A percentile compares a stretch with the other conserved stretches of the same genome.
These are phyloP conservation scores for Dysphania ambrosioides DNA, from an alignment of 148 eudicot species.

Conservation along the genomic window DNA sequence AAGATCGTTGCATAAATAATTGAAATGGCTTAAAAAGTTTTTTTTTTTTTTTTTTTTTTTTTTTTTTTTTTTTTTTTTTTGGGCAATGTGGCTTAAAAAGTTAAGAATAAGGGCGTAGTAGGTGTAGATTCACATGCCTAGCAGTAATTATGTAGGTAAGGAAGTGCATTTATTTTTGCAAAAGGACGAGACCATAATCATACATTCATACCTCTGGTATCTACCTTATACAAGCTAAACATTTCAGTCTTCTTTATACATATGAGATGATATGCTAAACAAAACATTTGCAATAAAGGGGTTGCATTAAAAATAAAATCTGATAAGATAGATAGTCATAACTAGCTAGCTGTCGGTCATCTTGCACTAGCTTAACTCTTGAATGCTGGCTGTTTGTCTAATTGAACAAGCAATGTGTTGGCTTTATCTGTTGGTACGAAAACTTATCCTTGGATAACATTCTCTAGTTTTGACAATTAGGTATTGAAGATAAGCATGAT, in stretches of 20 bases:
- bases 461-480: not conserved
- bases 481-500: conserved; percentile 1
- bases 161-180: not conserved
- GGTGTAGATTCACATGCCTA: not conserved
- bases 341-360: not conserved
- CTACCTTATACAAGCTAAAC: not conserved
- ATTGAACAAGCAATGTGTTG: conserved; percentile 19
- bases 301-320: not conserved
- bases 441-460: conserved; percentile 3
- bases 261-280: not conserved
- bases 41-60: no score
- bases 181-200: not conserved
- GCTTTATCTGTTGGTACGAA: not conserved
- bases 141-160: not conserved
- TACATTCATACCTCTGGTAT: not conserved
- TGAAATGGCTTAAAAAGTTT: not conserved
- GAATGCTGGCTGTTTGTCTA: not conserved
- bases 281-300: not conserved
- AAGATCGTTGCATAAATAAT: not conserved
- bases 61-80: no score
- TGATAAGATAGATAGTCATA: not conserved
- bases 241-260: not conserved
- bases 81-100: no score
- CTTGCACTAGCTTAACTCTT: not conserved
- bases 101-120: not conserved